A percentile compares a stretch with the other conserved stretches of the same genome.
These are phyloP conservation scores for Cercospora citrullina DNA, from an alignment of 2,329 filamentous ascomycete genomes.

Conservation along the genomic window DNA sequence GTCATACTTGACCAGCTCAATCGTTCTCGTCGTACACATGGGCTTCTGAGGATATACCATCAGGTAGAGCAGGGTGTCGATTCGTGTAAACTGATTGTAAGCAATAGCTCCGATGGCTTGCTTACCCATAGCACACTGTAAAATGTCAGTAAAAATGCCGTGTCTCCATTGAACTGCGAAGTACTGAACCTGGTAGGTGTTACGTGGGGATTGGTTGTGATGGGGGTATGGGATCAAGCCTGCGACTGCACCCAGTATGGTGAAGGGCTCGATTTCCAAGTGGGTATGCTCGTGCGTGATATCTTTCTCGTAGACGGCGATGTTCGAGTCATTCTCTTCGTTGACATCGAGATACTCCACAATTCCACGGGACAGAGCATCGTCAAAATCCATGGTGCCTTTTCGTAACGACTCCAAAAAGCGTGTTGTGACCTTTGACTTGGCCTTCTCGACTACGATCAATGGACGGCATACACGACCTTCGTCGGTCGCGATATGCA, in stretches of 20 bases:
- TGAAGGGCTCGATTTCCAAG: slow-evolving; percentile 97
- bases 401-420: slow-evolving; percentile 80
- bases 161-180: no score
- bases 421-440: slow-evolving; percentile 73
- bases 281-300: slow-evolving; percentile 85
- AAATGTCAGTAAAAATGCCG: not conserved
- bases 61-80: slow-evolving; percentile 92
- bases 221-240: slow-evolving; percentile 97
- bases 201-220: slow-evolving; percentile 97
- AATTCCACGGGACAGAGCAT: slow-evolving; percentile 84
- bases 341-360: slow-evolving; percentile 98
- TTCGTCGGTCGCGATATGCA: slow-evolving; percentile 80
- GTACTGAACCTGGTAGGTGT: slow-evolving; percentile 65
- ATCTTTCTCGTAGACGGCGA: slow-evolving; percentile 83
- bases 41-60: slow-evolving; percentile 97
- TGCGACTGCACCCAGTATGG: slow-evolving; percentile 89
- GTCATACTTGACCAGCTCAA: slow-evolving; percentile 94
- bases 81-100: slow-evolving; percentile 95
- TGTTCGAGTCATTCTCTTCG: slow-evolving; percentile 94
- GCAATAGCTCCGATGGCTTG: slow-evolving; percentile 98
- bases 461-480: slow-evolving; percentile 93
- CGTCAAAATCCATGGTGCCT: slow-evolving; percentile 86
- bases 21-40: slow-evolving; percentile 96
- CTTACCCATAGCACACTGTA: slow-evolving; percentile 85
- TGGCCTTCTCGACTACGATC: slow-evolving; percentile 88